Base-by-base conservation (phyloP, 2,329 filamentous ascomycete genomes). In the Beauveria bassiana region DNA sequence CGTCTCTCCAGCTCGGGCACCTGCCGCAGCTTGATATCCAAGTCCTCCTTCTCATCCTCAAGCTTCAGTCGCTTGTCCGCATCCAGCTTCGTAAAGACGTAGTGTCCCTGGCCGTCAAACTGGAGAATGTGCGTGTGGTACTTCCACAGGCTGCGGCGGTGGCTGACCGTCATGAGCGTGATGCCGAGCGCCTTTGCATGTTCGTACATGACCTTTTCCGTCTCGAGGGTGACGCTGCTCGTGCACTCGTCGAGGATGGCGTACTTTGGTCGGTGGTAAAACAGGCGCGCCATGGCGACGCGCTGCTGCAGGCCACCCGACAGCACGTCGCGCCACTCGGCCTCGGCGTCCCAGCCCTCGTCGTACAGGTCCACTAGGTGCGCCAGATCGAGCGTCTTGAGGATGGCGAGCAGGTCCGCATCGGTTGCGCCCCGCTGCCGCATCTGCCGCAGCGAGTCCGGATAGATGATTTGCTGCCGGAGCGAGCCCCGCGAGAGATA, bases 221-320 rank as follows among this genome's bases (percentile, higher is more conserved):
- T 92, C 68, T 98, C 93, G 31, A 97, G 82, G 18, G 96, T 97
- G n/a, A 99, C 91, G 58, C 87, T 91, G 61, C 88, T 93, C 7
- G 95, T 99, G 75, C 95, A 99, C 77, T 99, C 95, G 72, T 99
- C 95, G 43, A 99, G 80, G 67, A 99, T 99, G 12, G 95, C 95
- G 73, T 96, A 98, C 68, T 89, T 88, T 0, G 93, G 93, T 10
- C 86, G 82, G 75, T 98, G 93, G 75, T 98, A 98, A 75, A 97
- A 97, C 20, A 96, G 82, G 0, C 95, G 83, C 0, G 95, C 95
- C 91, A 98, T 98, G 63, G 95, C 95, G 24, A 99, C 90, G 58
- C 95, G 89, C 78, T 99, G 95, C 77, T 99, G 95, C 22, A 97
- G 81, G 7, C 95, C 95, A 14, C 91, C 91, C 0, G 91, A 96